These are phyloP conservation scores for Thuidium tamariscinum DNA, from an alignment of 225 moss, liverwort and hornwort genomes.

Conservation along the genomic window DNA sequence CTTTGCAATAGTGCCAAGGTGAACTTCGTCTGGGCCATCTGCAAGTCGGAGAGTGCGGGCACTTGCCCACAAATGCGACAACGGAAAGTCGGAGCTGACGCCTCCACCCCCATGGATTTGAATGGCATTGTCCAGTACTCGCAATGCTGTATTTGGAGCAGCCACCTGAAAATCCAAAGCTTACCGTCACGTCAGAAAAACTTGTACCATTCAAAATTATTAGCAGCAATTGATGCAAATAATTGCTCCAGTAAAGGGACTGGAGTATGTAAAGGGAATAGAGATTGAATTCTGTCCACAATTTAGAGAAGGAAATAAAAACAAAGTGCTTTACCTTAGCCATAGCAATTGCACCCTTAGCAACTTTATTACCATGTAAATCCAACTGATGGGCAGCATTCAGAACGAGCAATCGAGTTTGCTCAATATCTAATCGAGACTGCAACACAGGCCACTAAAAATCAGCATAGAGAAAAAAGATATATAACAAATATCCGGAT, in stretches of 20 bases:
- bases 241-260: not conserved
- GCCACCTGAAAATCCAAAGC: conserved; percentile 43
- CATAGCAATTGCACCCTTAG: conserved; percentile 90
- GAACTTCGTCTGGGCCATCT: conserved; percentile 98
- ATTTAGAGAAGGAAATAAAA: not conserved
- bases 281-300: not conserved
- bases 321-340: conserved; percentile 54
- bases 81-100: conserved; percentile 80
- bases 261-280: not conserved
- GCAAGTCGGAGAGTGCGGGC: conserved; percentile 81
- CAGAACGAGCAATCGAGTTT: conserved; percentile 75
- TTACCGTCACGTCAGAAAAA: not conserved
- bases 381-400: conserved; percentile 94
- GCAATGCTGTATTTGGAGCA: conserved; percentile 81
- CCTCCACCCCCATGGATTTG: conserved; percentile 94
- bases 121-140: conserved; percentile 78
- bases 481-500: not conserved
- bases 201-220: not conserved
- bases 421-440: conserved; percentile 90
- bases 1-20: conserved; percentile 83
- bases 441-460: conserved; percentile 13
- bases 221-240: not conserved
- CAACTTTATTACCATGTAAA: conserved; percentile 76
- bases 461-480: not conserved
- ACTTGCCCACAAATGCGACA: conserved; percentile 82